Evolutionary conservation across 257 asterid genomes (phyloP).

Genomic region (Solanum appendiculatum): DNA sequence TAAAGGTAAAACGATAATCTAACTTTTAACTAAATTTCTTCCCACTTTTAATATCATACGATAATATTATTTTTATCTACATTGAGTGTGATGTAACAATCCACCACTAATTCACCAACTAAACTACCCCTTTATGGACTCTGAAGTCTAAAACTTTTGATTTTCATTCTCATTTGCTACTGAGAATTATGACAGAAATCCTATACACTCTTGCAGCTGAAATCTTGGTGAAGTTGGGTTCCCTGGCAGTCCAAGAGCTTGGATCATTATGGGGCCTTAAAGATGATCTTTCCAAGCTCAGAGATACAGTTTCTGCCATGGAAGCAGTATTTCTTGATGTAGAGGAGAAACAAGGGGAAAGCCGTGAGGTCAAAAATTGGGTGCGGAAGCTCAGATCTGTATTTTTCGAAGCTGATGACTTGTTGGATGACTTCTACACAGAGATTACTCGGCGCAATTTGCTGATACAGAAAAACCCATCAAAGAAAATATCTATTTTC

Average conservation of each 20-base stretch:
- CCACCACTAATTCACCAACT: too few relatives aligned
- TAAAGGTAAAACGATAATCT: too few relatives aligned
- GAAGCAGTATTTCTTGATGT: slow-evolving; percentile 9
- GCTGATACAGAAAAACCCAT: not conserved
- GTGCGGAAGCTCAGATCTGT: slow-evolving; percentile 7
- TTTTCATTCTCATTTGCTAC: not conserved
- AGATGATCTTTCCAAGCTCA: slow-evolving; percentile 6
- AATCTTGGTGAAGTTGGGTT: not conserved
- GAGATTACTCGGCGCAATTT: not conserved
- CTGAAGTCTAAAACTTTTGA: not conserved
- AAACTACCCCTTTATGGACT: too few relatives aligned
- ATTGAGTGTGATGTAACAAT: too few relatives aligned
- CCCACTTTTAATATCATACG: too few relatives aligned
- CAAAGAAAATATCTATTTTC: not conserved
- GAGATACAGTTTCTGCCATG: slow-evolving; percentile 4
- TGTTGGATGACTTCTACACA: slow-evolving; percentile 15
- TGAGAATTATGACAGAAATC: not conserved
- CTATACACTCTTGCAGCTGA: not conserved
- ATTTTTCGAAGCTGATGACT: slow-evolving; percentile 11
- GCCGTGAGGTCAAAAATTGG: slow-evolving; percentile 7
- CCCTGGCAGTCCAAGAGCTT: not conserved
- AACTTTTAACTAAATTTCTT: too few relatives aligned
- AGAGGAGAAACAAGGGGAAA: slow-evolving; percentile 8
- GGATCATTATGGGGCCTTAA: not conserved
- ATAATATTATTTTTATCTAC: too few relatives aligned